Evolutionary conservation across 495 filamentous ascomycete species (phyloP), one percentile per base, ranked within the genome.

Genomic region (Oleoguttula mirabilis): DNA sequence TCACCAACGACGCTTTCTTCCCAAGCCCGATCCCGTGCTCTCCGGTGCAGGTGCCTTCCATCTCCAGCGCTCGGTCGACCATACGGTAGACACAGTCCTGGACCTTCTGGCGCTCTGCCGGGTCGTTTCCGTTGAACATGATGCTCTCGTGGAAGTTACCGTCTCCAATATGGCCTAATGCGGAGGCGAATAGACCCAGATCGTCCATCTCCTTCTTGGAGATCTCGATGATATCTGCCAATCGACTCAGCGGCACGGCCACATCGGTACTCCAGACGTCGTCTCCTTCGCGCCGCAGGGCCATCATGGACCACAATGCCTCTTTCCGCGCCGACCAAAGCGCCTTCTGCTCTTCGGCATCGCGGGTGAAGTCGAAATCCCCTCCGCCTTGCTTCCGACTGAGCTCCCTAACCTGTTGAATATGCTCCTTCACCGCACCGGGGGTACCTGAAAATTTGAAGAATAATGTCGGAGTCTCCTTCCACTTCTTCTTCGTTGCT

Each of bases 81-180:
- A 94, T 92, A 48, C 84, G 79, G 51, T 87, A 73, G 19, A 93
- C 84, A 39, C 83, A 83, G 25, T 66, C 71, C 55, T 90, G 79
- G 2, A 93, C 83, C 32, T 77, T 77, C 11, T 68, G 74, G 23
- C 68, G 64, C 61, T 94, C 82, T 3, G 61, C 73, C 10, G 72
- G 71, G 25, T 84, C 67, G 14, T 63, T 67, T 21, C 70, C 65
- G 54, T 88, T 75, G 55, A 90, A 94, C 59, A 94, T 75, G 54
- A 94, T 86, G 58, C 77, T 82, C 52, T 84, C 76, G 57, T 94
- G 87, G 60, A 94, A 94, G 59, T 95, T 95, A 6, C 87, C 51
- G 19, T 51, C 43, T 3, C 84, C 84, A 43, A 92, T 77, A 48
- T 92, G 84, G 10, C 81, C 85, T 0, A 95, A 68, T 19, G 88